Percentiles rank a stretch among this genome's conserved stretches.
phyloP scores from a whole-genome alignment of 495 filamentous ascomycete genomes.

The Penicillium argentinense region DNA sequence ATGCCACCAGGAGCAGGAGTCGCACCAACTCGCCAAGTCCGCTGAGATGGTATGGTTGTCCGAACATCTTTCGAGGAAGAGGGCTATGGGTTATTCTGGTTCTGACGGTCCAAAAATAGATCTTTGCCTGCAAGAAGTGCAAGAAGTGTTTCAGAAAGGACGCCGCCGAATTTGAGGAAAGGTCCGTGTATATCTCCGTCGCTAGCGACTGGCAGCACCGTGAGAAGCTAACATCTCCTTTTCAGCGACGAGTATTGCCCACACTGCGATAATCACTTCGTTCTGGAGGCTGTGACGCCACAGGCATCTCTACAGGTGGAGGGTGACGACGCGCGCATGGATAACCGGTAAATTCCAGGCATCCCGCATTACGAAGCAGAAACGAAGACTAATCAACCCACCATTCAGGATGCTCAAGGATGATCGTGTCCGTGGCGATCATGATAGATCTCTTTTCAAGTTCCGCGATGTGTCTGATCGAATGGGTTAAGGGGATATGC shows the following conservation, averaged over 20 bases:
- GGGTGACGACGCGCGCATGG: slow-evolving; percentile 81
- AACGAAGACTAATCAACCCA: background rate
- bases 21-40: slow-evolving; percentile 70
- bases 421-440: slow-evolving; percentile 68
- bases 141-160: slow-evolving; percentile 97
- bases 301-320: slow-evolving; percentile 80
- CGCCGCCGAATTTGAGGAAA: slow-evolving; percentile 84
- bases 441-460: slow-evolving; percentile 68
- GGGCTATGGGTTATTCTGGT: background rate
- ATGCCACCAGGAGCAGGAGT: slow-evolving; percentile 81
- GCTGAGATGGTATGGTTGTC: slow-evolving; percentile 70
- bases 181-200: slow-evolving; percentile 36
- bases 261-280: slow-evolving; percentile 98
- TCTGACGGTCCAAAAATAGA: slow-evolving; percentile 29
- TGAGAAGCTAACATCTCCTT: slow-evolving; percentile 1
- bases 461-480: slow-evolving; percentile 70
- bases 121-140: slow-evolving; percentile 97
- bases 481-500: slow-evolving; percentile 55
- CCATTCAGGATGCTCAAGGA: slow-evolving; percentile 81
- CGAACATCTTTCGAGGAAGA: background rate
- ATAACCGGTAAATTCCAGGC: slow-evolving; percentile 54
- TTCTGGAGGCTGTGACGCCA: slow-evolving; percentile 82
- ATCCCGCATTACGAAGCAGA: background rate
- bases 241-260: slow-evolving; percentile 94
- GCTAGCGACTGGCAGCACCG: background rate